phyloP scores from a whole-genome alignment of 2,329 filamentous ascomycete species.

The Trichoderma cornu-damae region DNA sequence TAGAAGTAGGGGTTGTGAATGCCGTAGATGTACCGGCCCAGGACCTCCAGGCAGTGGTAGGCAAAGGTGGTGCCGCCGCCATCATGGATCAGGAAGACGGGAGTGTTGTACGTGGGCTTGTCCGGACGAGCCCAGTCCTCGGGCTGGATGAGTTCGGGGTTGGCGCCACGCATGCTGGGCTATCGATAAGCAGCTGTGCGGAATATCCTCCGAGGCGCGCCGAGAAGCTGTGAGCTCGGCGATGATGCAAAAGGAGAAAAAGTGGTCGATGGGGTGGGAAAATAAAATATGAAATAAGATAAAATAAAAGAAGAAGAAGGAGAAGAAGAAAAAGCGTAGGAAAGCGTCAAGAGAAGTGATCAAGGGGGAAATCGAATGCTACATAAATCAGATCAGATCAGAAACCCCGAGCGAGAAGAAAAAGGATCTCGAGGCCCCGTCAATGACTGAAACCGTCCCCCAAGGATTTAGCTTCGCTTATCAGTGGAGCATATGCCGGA shows the following conservation, averaged over 20 bases:
- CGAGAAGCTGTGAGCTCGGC: not conserved
- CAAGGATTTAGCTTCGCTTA: constrained; percentile 6
- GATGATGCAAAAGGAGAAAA: too few species aligned
- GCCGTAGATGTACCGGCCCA: constrained; percentile 48
- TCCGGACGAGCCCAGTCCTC: constrained; percentile 29
- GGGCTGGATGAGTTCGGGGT: constrained; percentile 34
- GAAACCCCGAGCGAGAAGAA: not conserved
- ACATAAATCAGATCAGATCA: not conserved
- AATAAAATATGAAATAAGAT: too few species aligned
- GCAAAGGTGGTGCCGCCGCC: constrained; percentile 56
- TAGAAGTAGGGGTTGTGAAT: constrained; percentile 52
- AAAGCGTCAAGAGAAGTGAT: not conserved
- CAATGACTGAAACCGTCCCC: not conserved
- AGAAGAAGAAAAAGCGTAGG: not conserved
- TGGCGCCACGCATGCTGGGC: constrained; percentile 22
- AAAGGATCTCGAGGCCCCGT: not conserved
- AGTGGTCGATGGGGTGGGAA: too few species aligned
- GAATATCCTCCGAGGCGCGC: not conserved
- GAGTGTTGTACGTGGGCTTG: constrained; percentile 30
- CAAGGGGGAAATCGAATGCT: not conserved
- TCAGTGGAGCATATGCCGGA: constrained; percentile 7
- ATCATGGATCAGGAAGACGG: constrained; percentile 55
- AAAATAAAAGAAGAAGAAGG: too few species aligned
- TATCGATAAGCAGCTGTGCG: not conserved
- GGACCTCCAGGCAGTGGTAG: constrained; percentile 49